phyloP scores from a whole-genome alignment of 768 basidiomycete species.

The Hebeloma cylindrosporum region DNA sequence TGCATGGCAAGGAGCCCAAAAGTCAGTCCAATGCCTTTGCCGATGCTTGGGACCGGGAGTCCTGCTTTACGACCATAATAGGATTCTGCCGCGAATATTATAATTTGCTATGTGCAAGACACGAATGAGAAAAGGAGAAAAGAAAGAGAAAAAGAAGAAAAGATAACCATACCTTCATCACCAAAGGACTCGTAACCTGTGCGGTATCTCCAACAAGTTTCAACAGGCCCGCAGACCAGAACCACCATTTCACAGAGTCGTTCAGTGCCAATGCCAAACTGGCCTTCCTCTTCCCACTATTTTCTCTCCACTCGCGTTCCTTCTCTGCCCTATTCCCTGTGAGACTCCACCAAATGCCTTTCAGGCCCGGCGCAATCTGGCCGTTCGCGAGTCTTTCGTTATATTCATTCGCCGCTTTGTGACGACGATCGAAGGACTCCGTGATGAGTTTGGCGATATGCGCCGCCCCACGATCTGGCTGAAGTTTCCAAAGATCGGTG shows the following conservation, averaged over 20 bases:
- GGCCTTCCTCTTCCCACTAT: constrained; percentile 57
- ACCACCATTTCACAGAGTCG: constrained; percentile 73
- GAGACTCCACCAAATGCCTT: constrained; percentile 58
- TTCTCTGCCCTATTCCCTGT: constrained; percentile 49
- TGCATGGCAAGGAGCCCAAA: constrained; percentile 71
- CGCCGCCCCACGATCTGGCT: constrained; percentile 59
- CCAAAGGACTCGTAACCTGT: constrained; percentile 67
- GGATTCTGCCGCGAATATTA: constrained; percentile 64
- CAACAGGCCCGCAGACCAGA: constrained; percentile 68
- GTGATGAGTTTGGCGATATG: constrained; percentile 63
- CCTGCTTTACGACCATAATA: constrained; percentile 46
- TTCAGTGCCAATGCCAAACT: constrained; percentile 71
- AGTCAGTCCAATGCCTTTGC: constrained; percentile 69
- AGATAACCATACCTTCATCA: constrained; percentile 59
- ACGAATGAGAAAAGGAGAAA: neutral
- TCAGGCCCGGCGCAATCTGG: constrained; percentile 56
- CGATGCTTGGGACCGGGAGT: constrained; percentile 36
- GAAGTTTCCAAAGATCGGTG: constrained; percentile 79
- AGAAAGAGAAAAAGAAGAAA: neutral
- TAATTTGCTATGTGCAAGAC: constrained; percentile 63
- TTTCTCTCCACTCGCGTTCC: constrained; percentile 64
- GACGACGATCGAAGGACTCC: constrained; percentile 60
- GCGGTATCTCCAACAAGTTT: constrained; percentile 65
- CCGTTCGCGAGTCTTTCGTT: constrained; percentile 69
- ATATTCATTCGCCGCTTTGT: constrained; percentile 60